Evolutionary conservation across 1,284 basidiomycete genomes (phyloP), one percentile per base, ranked within the genome.

Genomic region (Hymenochaete sp.): DNA sequence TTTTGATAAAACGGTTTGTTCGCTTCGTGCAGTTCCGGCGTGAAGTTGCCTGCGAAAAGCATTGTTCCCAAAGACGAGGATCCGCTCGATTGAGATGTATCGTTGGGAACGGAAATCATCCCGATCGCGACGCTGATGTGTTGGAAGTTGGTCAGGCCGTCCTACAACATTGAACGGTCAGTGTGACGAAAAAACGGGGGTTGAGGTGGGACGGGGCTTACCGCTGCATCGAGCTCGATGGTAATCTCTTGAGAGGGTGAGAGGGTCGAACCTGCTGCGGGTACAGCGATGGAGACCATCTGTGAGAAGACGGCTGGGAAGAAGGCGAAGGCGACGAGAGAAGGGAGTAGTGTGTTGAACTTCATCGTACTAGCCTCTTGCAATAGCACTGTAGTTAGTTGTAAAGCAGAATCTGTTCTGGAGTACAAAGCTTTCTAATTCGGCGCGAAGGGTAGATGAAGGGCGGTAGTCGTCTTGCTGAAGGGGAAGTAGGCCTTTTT

Each of bases 1-100:
- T 49, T 52, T 33, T 52, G 47, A 25, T 52, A 45, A 8, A 43
- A 35, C 14, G 50, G 44, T 18, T 41, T 40, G 13, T 40, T 35
- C 22, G n/a, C 18, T n/a, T 44, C 38, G 33, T 48, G 42, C 9
- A 35, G 25, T 24, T 14, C n/a, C 5, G 47, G 47, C 19, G 41
- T 39, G 28, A 32, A 48, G 26, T 39, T 44, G 14, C 47, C 47
- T 11, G 42, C 42, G 29, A 38, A 48, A 14, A 48, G 47, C 29
- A 48, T 39, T 10, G 33, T 39, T 9, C 47, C 47, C 1, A 48
- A 24, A 11, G 5, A 28, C 13, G 28, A 18, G 18, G 26, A 10
- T 11, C 27, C 19, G n/a, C 25, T n/a, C 10, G 37, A n/a, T 18
- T 37, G 24, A 18, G 19, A 28, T 10, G 42, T 24, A 11, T 44